A percentile compares a stretch with the other conserved stretches of the same genome.
Conservation (phyloP, 2,329 filamentous ascomycete species). For the Microdochium paspali region DNA sequence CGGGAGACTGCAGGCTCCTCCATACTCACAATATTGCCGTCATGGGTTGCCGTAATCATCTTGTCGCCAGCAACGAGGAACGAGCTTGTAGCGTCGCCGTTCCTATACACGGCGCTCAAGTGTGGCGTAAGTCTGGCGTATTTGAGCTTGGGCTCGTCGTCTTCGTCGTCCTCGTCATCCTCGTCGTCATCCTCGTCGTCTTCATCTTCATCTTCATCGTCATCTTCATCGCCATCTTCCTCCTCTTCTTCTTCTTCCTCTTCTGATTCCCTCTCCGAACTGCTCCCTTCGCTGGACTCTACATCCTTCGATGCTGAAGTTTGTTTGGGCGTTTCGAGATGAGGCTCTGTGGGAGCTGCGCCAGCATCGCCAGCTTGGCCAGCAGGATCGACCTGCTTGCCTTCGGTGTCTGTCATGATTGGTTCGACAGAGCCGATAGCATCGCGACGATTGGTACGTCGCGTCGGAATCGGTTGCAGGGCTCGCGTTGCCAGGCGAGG, state of each 20-base stretch:
- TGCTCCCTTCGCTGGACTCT: conserved; percentile 8
- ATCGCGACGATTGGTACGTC: neutral
- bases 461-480: too few species aligned
- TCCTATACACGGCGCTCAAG: conserved; percentile 75
- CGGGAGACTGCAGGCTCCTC: conserved; percentile 5
- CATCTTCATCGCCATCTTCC: conserved; percentile 22
- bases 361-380: conserved; percentile 6
- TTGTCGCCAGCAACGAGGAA: conserved; percentile 92
- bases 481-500: too few species aligned
- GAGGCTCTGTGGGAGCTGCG: neutral
- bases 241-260: conserved; percentile 10
- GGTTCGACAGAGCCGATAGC: neutral
- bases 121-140: conserved; percentile 80
- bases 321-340: neutral
- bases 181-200: conserved; percentile 51
- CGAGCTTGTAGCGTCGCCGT: conserved; percentile 87
- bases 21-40: conserved; percentile 78
- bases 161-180: conserved; percentile 72
- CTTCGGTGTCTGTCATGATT: conserved; percentile 2
- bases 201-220: conserved; percentile 33
- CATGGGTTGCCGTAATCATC: conserved; percentile 94
- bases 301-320: too few species aligned
- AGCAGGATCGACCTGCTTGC: conserved; percentile 4
- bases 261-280: conserved; percentile 6
- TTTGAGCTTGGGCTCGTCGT: conserved; percentile 91